Evolutionary conservation across 352 stramenopile genomes (phyloP), one percentile per base, ranked within the genome.

Genomic region (Pythium oligandrum): DNA sequence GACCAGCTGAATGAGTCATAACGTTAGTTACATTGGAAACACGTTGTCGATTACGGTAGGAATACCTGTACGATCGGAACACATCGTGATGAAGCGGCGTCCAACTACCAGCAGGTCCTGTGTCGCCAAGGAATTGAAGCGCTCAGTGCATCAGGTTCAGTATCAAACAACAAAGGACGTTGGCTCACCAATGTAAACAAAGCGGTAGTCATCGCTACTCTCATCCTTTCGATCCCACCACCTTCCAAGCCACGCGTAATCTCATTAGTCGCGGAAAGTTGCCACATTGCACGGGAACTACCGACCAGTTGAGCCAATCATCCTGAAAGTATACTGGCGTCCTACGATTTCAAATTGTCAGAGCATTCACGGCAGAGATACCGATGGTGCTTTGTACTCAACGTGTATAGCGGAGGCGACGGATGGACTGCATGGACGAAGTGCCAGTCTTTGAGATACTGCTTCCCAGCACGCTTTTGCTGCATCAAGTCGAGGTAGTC

Each of bases 41-140:
- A 42, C 38, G 38, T 42, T 42, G 38, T 42, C 10, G 5, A 51
- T 33, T 34, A 51, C 8, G n/a, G 35, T 17, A 33, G 17, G 32
- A 51, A 30, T 60, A 88, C 83, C 83, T 98, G 73, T 98, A 98
- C 9, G 93, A 98, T 34, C 87, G 83, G 17, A 98, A 87, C 2
- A 99, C 96, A 70, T 99, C 96, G 44, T 97, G 90, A 65, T 99
- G 96, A 53, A 98, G 66, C 1, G 73, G 72, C 5, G 96, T 99
- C 57, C 64, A 86, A 34, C 93, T 98, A 48, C 77, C 85, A 31
- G 63, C 52, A 4, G 94, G 90, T 32, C 96, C 83, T 94, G 44
- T 0, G 53, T 17, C 59, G 8, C 8, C 2, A 47, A 37, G 37
- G 6, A 5, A 26, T 26, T 26, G 17, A 26, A 26, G 17, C 17